Base-by-base conservation (phyloP, 2,329 filamentous ascomycete genomes). In the Trichoderma hamatum region DNA sequence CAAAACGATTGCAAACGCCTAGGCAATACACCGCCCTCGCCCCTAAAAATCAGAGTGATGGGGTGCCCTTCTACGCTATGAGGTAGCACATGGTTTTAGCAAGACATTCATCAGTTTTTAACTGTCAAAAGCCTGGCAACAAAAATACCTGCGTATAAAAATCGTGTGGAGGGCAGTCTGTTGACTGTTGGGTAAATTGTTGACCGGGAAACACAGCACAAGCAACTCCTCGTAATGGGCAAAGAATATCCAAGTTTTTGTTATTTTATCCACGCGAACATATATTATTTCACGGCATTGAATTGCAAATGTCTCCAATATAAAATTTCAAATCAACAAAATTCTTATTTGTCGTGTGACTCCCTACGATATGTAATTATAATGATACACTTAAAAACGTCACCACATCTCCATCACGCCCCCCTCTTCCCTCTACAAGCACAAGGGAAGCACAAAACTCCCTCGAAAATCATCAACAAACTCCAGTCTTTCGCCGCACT, bases 351-450 rank as follows among this genome's bases (percentile, higher is more conserved):
- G n/a, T 36, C 28, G 52, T 67, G 54, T 24, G 52, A 67, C 64
- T 51, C 30, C n/a, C 64, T 28, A 30, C 28, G 21, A 43, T 67
- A 59, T 67, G 64, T 67, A 26, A 51, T n/a, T 51, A 67, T 67
- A 59, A 66, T 64, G 9, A 59, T 67, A 59, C 64, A 67, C 43
- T 32, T 51, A 28, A 51, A 39, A 10, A n/a, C 39, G 39, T 59
- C 30, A 39, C 39, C 54, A 55, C 21, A 58, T 51, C 7, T 24
- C 30, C 14, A 3, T 54, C 26, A 9, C 26, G 14, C 52, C 28
- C 10, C 14, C 26, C 28, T 32, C 54, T n/a, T 54, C 63, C 11
- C 10, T 19, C 24, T 28, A 16, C 5, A 58, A 36, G n/a, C 39
- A 24, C 46, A 21, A 49, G 46, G 46, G n/a, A 49, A 49, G n/a